These are phyloP conservation scores for Miamiensis avidus DNA, from an alignment of 169 alveolate species.

Conservation along the genomic window DNA sequence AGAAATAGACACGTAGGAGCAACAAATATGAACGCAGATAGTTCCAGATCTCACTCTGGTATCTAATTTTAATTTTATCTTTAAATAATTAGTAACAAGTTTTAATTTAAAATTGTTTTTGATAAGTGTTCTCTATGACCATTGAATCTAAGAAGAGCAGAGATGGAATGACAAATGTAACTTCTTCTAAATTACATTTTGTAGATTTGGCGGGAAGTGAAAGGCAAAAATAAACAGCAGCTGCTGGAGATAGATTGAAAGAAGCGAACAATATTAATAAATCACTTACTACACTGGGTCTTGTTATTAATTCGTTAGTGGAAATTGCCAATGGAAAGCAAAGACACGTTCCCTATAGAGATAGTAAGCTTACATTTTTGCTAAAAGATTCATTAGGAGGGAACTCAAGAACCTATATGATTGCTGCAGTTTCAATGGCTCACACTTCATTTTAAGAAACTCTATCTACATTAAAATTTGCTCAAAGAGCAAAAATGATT, in stretches of 20 bases:
- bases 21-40: slow-evolving; percentile 81
- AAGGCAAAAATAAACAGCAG: slow-evolving; percentile 61
- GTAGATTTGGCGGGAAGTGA: slow-evolving; percentile 81
- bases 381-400: slow-evolving; percentile 67
- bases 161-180: slow-evolving; percentile 38
- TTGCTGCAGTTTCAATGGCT: slow-evolving; percentile 58
- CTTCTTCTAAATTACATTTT: slow-evolving; percentile 60
- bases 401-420: slow-evolving; percentile 55
- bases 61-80: slow-evolving; percentile 35
- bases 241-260: slow-evolving; percentile 66
- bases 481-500: slow-evolving; percentile 64
- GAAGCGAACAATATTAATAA: slow-evolving; percentile 72
- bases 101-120: slow-evolving; percentile 76
- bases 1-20: slow-evolving; percentile 76
- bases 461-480: slow-evolving; percentile 52
- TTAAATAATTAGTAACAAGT: slow-evolving; percentile 24
- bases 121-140: slow-evolving; percentile 55
- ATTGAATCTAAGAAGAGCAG: slow-evolving; percentile 35
- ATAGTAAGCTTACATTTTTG: slow-evolving; percentile 51
- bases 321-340: slow-evolving; percentile 57
- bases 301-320: slow-evolving; percentile 67
- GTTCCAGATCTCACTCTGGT: slow-evolving; percentile 81
- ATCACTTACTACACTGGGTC: slow-evolving; percentile 62
- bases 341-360: slow-evolving; percentile 51
- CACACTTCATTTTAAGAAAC: slow-evolving; percentile 57